Base-by-base conservation (phyloP, 1,284 basidiomycete genomes). In the Cryptococcus sp. region DNA sequence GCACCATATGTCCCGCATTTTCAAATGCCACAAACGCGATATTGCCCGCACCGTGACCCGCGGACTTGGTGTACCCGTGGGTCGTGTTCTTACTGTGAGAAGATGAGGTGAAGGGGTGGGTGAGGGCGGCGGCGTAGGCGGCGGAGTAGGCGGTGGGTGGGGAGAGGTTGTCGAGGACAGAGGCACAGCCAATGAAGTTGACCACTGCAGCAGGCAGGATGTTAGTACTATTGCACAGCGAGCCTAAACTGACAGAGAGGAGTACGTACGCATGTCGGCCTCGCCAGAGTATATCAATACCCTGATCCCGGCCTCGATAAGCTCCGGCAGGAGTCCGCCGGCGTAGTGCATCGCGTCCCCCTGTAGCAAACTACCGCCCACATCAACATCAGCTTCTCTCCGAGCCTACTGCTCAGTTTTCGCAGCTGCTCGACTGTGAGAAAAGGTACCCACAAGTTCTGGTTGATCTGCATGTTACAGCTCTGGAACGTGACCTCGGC, bases 261-360 rank as follows among this genome's bases (percentile, higher is more conserved):
- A 18, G 13, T 40, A 66, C 68, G 65, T 46, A 72, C 68, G 87
- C 79, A 87, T 85, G 75, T 93, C 91, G 81, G 87, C 85, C 67
- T 88, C 87, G 23, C 89, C 90, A 54, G 89, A 88, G 68, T 92
- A 93, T 38, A 91, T 85, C 40, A 93, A 78, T 37, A 94, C 78
- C 55, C 88, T 79, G 50, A 93, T 80, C 43, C 88, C 88, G 57
- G 84, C 83, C 55, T 88, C 82, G 53, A 94, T 80, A 8, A 95
- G 79, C 45, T 85, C 83, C 15, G 88, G 85, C 12, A 95, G 80
- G 6, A 93, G 80, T 18, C 77, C 76, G 6, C 88, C 87, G 45
- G 85, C 84, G 76, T 92, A 86, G 73, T 87, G 87, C 82, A 86
- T 85, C 13, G 83, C 84, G 68, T 92, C 89, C 23, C 89, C 89